Evolutionary conservation across 1,139 yeast genomes (phyloP), one percentile per base, ranked within the genome.

Genomic region (Hyphopichia buzzinii): DNA sequence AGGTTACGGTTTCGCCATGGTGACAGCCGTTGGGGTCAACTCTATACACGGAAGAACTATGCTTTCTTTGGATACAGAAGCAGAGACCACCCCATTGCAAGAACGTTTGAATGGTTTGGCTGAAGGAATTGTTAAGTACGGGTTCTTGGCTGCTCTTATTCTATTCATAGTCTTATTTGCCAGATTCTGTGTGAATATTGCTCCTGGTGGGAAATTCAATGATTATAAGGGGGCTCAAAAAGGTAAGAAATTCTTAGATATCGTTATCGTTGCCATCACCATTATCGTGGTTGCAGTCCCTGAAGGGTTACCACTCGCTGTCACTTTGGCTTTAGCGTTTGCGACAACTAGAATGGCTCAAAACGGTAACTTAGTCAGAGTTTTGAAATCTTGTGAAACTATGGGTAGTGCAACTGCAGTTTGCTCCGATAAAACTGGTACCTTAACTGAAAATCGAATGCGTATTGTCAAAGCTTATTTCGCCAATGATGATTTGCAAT

Each of bases 341-440:
- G 98, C 98, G 2, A 92, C 98, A 3, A 90, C 96, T 8, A 77
- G 97, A 62, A 92, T 92, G 98, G 90, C 96, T 17, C 87, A 86
- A 58, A 96, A 92, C 59, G 95, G 95, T 50, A 92, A 92, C 57
- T 70, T 92, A 53, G 98, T 92, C n/a, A 79, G 98, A 50, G 96
- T 88, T 5, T 72, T 92, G 49, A 83, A 82, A 52, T 84, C 96
- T 33, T 92, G 98, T 74, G 99, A 92, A 62, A 92, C 96, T 12
- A 92, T 92, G 98, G 98, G 99, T 33, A 90, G 96, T 31, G 98
- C 97, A 3, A 92, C 98, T 11, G 92, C 97, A 3, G 74, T 92
- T 36, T 94, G 98, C 60, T 88, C 97, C 1, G 99, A 92, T 64
- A 92, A 92, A 59, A 92, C 98, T 1, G 98, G 98, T 41, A 92